Conservation (phyloP, 2,329 filamentous ascomycete species). For the Pestalotiopsis sp. region DNA sequence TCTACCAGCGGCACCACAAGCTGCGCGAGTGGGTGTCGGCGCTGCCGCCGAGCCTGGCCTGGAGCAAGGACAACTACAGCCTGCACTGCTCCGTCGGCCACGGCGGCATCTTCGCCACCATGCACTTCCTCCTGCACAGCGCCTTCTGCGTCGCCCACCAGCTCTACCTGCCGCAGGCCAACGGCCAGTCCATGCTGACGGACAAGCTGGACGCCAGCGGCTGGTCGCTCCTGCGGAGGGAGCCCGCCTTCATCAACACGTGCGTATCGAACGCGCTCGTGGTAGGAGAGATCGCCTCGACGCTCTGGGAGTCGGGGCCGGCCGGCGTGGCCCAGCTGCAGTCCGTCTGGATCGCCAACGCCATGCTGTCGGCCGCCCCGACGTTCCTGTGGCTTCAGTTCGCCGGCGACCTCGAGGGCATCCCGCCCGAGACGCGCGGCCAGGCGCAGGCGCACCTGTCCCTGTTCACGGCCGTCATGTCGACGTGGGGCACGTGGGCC, state of each 20-base stretch:
- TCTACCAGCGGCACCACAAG: conserved; percentile 8
- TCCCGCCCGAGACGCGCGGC: conserved; percentile 7
- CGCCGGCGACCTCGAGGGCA: conserved; percentile 5
- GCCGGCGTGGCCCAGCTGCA: neutral
- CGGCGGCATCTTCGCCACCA: conserved; percentile 7
- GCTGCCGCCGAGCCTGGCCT: conserved; percentile 3
- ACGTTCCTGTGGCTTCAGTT: conserved; percentile 12
- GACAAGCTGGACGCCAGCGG: conserved; percentile 9
- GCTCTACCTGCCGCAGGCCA: conserved; percentile 11
- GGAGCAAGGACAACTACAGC: conserved; percentile 11
- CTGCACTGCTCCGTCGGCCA: conserved; percentile 8
- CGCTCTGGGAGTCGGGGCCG: neutral
- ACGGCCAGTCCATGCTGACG: conserved; percentile 4
- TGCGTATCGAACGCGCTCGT: conserved; percentile 11
- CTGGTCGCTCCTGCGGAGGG: conserved; percentile 7
- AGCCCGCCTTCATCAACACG: conserved; percentile 11
- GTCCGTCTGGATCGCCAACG: conserved; percentile 7
- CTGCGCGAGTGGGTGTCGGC: conserved; percentile 9
- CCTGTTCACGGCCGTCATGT: conserved; percentile 10
- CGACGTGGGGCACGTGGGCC: conserved; percentile 6
- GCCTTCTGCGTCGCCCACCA: conserved; percentile 12
- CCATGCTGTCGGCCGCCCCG: conserved; percentile 7
- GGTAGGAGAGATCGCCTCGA: conserved; percentile 6
- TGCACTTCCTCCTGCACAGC: conserved; percentile 12
- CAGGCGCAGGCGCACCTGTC: conserved; percentile 9